phyloP scores from a whole-genome alignment of 805 yeast species.

The Saccharomycopsis synnaedendra region DNA sequence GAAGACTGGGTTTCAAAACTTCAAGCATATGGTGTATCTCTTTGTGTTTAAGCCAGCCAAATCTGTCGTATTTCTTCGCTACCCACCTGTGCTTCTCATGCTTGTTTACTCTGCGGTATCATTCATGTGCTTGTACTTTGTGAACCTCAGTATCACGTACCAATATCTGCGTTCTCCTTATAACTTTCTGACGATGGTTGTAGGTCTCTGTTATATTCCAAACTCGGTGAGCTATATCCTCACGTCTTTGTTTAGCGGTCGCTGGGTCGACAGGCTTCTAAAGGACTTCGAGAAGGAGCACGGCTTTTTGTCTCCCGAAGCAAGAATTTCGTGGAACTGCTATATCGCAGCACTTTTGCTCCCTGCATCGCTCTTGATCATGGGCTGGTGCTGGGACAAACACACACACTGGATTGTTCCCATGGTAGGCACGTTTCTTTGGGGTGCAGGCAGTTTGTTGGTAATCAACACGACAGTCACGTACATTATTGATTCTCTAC shows the following conservation, averaged over 20 bases:
- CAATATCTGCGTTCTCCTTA: slow-evolving; percentile 57
- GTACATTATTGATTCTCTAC: slow-evolving; percentile 71
- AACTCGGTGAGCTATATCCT: slow-evolving; percentile 67
- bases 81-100: slow-evolving; percentile 67
- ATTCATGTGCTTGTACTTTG: slow-evolving; percentile 58
- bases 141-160: slow-evolving; percentile 63
- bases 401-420: slow-evolving; percentile 64
- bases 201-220: slow-evolving; percentile 74
- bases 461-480: slow-evolving; percentile 74
- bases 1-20: not conserved
- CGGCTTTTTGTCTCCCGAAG: slow-evolving; percentile 64
- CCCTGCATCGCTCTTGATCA: slow-evolving; percentile 57
- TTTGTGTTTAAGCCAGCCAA: slow-evolving; percentile 48
- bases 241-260: slow-evolving; percentile 74
- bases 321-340: slow-evolving; percentile 67
- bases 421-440: slow-evolving; percentile 67
- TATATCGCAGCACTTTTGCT: slow-evolving; percentile 49
- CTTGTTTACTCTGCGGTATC: slow-evolving; percentile 59
- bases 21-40: slow-evolving; percentile 28
- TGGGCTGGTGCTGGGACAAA: slow-evolving; percentile 72
- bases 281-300: slow-evolving; percentile 42
- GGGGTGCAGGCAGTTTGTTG: slow-evolving; percentile 78
- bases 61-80: slow-evolving; percentile 45
- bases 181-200: slow-evolving; percentile 48
- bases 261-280: slow-evolving; percentile 60